phyloP scores from a whole-genome alignment of 179 eudicot species.

The Carnegiea gigantea region DNA sequence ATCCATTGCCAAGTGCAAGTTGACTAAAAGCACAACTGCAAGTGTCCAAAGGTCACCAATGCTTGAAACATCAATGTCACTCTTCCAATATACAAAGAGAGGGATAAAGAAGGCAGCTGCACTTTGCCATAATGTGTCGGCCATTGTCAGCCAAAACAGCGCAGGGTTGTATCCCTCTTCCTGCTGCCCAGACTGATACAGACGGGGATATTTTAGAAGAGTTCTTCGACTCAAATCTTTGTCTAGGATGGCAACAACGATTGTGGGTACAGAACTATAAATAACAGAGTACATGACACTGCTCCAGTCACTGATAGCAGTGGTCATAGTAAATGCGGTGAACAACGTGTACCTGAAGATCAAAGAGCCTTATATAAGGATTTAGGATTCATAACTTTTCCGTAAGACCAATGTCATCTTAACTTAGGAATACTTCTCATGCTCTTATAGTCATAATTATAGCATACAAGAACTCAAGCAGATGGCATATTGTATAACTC shows the following conservation, averaged over 20 bases:
- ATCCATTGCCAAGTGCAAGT: conserved; percentile 92
- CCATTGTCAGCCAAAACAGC: conserved; percentile 84
- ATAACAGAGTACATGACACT: conserved; percentile 82
- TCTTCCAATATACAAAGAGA: conserved; percentile 70
- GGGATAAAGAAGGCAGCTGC: conserved; percentile 68
- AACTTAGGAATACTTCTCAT: not conserved
- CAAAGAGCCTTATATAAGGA: not conserved
- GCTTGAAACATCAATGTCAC: conserved; percentile 60
- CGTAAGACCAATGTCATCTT: not conserved
- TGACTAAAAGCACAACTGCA: conserved; percentile 72
- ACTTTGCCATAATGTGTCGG: conserved; percentile 94
- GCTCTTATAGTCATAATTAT: not conserved
- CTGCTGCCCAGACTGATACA: conserved; percentile 83
- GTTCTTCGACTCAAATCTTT: conserved; percentile 85
- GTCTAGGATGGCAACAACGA: conserved; percentile 81
- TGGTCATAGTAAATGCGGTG: conserved; percentile 74
- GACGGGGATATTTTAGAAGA: conserved; percentile 70
- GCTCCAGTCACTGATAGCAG: conserved; percentile 95
- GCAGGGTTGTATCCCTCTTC: conserved; percentile 68
- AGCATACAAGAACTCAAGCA: conserved; percentile 4
- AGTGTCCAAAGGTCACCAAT: conserved; percentile 95
- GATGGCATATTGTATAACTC: not conserved
- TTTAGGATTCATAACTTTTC: not conserved
- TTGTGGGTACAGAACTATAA: conserved; percentile 82
- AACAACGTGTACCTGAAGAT: conserved; percentile 73